Evolutionary conservation across 1,284 basidiomycete species (phyloP).

Genomic region (Rhodotorula sp.): DNA sequence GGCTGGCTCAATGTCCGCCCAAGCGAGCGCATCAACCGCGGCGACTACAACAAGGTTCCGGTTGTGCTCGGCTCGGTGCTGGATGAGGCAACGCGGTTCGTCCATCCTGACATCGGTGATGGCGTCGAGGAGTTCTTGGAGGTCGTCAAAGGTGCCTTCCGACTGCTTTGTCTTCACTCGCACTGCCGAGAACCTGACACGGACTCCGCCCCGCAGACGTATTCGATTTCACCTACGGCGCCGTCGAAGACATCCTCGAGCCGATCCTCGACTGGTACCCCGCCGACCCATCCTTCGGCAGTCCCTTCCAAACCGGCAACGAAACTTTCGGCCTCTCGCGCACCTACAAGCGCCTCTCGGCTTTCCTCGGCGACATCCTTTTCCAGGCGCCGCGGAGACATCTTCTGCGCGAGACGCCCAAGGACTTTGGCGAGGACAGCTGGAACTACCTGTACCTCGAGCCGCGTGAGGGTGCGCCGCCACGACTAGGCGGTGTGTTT

Average conservation of each 20-base stretch:
- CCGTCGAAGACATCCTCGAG: conserved; percentile 31
- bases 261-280: conserved; percentile 34
- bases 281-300: conserved; percentile 16
- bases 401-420: conserved; percentile 39
- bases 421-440: conserved; percentile 38
- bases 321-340: conserved; percentile 21
- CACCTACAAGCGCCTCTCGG: conserved; percentile 23
- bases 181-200: no score
- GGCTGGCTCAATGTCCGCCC: conserved; percentile 35
- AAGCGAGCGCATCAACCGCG: conserved; percentile 26
- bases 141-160: conserved; percentile 21
- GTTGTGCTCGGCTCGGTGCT: conserved; percentile 29
- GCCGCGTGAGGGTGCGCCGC: conserved; percentile 11
- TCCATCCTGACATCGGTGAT: not conserved
- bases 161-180: not conserved
- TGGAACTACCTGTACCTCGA: conserved; percentile 36
- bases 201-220: not conserved
- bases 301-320: conserved; percentile 23
- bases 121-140: conserved; percentile 20
- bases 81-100: conserved; percentile 36
- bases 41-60: conserved; percentile 30
- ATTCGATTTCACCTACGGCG: conserved; percentile 39
- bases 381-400: conserved; percentile 39
- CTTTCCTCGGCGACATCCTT: conserved; percentile 36
- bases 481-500: conserved; percentile 32